Conservation (phyloP, 2,329 filamentous ascomycete species). For the Whalleya microplaca region DNA sequence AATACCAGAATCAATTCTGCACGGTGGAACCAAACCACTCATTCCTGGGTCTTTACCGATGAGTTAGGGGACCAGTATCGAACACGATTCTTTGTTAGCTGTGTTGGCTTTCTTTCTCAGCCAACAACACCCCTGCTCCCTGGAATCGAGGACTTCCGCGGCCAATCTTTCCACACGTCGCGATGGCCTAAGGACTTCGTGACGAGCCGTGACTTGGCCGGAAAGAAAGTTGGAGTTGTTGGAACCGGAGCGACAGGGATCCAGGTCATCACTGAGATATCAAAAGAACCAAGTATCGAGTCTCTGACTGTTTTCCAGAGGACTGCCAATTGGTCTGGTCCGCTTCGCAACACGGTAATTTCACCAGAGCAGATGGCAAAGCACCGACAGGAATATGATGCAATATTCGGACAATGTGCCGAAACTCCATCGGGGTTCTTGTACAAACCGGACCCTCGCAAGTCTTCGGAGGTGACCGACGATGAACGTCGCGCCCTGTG, state of each 20-base stretch:
- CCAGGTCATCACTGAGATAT: conserved; percentile 36
- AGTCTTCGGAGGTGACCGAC: conserved; percentile 3
- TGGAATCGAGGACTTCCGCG: conserved; percentile 22
- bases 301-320: conserved; percentile 34
- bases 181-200: conserved; percentile 20
- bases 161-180: conserved; percentile 23
- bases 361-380: conserved; percentile 10
- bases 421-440: conserved; percentile 6
- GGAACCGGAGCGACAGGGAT: conserved; percentile 39
- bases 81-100: conserved; percentile 5
- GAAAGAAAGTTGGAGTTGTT: conserved; percentile 37
- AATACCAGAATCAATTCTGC: conserved; percentile 37
- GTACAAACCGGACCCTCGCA: conserved; percentile 11
- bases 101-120: conserved; percentile 6
- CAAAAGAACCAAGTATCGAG: conserved; percentile 23
- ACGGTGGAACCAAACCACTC: conserved; percentile 15
- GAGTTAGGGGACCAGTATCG: not conserved
- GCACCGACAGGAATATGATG: conserved; percentile 7
- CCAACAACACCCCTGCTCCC: conserved; percentile 7
- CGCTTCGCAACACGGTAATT: conserved; percentile 26
- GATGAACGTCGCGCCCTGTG: conserved; percentile 15
- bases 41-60: conserved; percentile 4
- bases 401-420: conserved; percentile 1
- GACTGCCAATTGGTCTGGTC: conserved; percentile 32
- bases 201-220: conserved; percentile 13